phyloP scores from a whole-genome alignment of 805 yeast species.

The Starmerella powellii region DNA sequence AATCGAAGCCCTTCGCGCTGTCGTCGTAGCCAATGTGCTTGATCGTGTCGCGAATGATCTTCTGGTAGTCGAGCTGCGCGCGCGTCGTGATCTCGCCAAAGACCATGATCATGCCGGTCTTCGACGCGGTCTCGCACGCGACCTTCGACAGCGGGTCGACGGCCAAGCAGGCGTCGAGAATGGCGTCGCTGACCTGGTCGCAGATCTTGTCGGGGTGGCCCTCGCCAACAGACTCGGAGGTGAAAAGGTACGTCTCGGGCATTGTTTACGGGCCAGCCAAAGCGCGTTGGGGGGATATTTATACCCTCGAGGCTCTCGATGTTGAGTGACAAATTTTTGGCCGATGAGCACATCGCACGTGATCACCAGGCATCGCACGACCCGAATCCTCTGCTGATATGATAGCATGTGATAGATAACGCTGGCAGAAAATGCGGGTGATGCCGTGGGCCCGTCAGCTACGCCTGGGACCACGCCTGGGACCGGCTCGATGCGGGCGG shows the following conservation, averaged over 20 bases:
- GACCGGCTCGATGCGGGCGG: no score
- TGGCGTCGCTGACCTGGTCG: slow-evolving; percentile 98
- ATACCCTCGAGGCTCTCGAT: no score
- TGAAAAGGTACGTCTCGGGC: slow-evolving; percentile 41
- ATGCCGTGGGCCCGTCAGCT: no score
- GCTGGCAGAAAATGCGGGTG: no score
- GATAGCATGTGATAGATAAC: no score
- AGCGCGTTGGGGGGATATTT: no score
- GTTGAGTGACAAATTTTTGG: no score
- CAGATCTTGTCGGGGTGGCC: slow-evolving; percentile 54
- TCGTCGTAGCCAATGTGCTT: slow-evolving; percentile 96
- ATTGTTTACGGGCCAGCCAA: slow-evolving; percentile 12
- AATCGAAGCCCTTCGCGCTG: slow-evolving; percentile 94
- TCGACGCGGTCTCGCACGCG: slow-evolving; percentile 98
- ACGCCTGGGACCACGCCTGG: no score
- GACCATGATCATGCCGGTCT: slow-evolving; percentile 98
- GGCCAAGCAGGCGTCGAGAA: slow-evolving; percentile 90
- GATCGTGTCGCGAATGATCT: slow-evolving; percentile 94
- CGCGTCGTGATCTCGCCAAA: slow-evolving; percentile 98
- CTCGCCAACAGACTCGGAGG: slow-evolving; percentile 61
- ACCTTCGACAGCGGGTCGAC: slow-evolving; percentile 96
- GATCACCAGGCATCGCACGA: no score
- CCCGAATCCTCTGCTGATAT: no score
- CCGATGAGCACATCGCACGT: no score
- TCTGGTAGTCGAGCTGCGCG: slow-evolving; percentile 91